Base-by-base conservation (phyloP, 306 rosid genomes). In the Purshia tridentata region DNA sequence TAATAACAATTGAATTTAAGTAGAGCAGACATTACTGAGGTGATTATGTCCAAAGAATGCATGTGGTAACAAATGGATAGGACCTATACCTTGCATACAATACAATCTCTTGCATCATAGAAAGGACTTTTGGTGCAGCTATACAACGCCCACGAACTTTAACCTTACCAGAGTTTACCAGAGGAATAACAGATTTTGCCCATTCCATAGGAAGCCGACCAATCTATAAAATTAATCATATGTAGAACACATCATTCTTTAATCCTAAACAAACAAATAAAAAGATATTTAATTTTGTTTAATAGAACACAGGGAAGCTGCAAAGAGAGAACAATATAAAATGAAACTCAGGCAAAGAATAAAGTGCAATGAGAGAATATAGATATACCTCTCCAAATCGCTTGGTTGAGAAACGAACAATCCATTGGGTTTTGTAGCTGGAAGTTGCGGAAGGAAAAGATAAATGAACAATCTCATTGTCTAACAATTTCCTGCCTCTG, bases 131-230 rank as follows among this genome's bases (percentile, higher is more conserved):
- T 0, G 96, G 94, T 0, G 87, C 87, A 22, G 89, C 95, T 74
- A 92, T 49, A 68, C 92, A 90, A 10, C 98, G 81, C 10, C 89
- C 98, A 48, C 56, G 59, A 77, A 84, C 81, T 82, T 60, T 85
- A 64, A 92, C 90, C 75, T 76, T 90, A 29, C 81, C 77, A 11
- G 95, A 85, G 22, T 52, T 66, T 53, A 88, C 75, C 69, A 90
- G 92, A 2, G 95, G 96, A 76, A 80, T 72, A 9, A 92, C 78
- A 77, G 72, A 62, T 57, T 87, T 88, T 11, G 88, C 95, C 98
- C 96, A 90, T 67, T 90, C 96, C 96, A 90, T 92, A 45, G 88
- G 92, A 77, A 92, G 80, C 72, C 97, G 79, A 72, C 98, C 98
- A 78, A 92, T 89, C 98, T 92, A 58, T n/a, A 70, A 6, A 46